These are phyloP conservation scores for Aspergillus conjunctus DNA, from an alignment of 495 filamentous ascomycete genomes.

Conservation along the genomic window DNA sequence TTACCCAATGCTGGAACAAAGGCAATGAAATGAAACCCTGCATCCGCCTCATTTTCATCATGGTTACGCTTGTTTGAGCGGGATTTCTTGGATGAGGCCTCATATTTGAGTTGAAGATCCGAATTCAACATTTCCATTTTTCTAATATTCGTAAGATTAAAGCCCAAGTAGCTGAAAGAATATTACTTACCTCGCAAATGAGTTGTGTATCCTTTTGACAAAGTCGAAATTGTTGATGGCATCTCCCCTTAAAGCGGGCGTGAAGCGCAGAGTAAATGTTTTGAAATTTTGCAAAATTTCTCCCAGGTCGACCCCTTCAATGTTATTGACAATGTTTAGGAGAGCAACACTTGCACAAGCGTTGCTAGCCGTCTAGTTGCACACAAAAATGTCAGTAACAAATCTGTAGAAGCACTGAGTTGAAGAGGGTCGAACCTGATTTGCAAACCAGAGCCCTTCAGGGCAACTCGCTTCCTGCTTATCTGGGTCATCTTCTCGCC, in stretches of 20 bases:
- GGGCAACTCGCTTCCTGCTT: conserved; percentile 63
- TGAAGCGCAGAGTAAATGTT: conserved; percentile 64
- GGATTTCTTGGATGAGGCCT: conserved; percentile 53
- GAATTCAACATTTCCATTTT: conserved; percentile 78
- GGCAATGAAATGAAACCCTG: conserved; percentile 83
- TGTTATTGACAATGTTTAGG: conserved; percentile 90
- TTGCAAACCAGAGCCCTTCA: conserved; percentile 86
- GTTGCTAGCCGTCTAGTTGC: conserved; percentile 67
- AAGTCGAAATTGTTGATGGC: conserved; percentile 72
- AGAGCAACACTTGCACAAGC: conserved; percentile 87
- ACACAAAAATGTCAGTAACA: conserved; percentile 14
- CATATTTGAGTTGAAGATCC: conserved; percentile 68
- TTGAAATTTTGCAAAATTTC: conserved; percentile 69
- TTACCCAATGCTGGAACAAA: conserved; percentile 75
- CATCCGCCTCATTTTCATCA: conserved; percentile 50
- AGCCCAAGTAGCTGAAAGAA: neutral
- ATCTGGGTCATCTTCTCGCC: conserved; percentile 59
- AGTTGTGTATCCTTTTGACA: conserved; percentile 82
- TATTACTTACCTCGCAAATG: conserved; percentile 69
- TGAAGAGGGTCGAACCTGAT: conserved; percentile 61
- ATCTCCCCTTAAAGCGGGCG: conserved; percentile 73
- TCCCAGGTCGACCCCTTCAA: conserved; percentile 63
- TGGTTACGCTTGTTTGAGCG: conserved; percentile 35
- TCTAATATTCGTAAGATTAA: conserved; percentile 33
- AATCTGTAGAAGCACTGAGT: neutral